Evolutionary conservation across 306 rosid species (phyloP).

Genomic region (Castanospermum australe): DNA sequence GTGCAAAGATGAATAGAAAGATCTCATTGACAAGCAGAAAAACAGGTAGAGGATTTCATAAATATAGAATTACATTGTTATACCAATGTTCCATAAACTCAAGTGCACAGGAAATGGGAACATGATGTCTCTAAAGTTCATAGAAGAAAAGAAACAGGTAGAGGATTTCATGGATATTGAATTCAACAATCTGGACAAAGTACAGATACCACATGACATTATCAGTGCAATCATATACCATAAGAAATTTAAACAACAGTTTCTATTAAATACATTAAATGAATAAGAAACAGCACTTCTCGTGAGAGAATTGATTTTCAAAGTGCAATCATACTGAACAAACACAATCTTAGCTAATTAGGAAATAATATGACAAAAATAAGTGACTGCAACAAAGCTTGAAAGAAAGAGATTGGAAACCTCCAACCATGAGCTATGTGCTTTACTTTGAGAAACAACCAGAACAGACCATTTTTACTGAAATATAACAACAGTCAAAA

Average conservation of each 20-base stretch:
- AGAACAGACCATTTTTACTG: background rate
- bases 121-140: too few species aligned
- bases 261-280: background rate
- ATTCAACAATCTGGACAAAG: background rate
- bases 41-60: too few species aligned
- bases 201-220: background rate
- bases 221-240: too few species aligned
- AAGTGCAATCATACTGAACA: too few species aligned
- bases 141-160: too few species aligned
- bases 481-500: slow-evolving; percentile 5
- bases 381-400: background rate
- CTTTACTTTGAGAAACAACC: background rate
- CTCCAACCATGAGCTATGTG: background rate
- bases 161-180: background rate
- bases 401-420: background rate
- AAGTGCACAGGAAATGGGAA: too few species aligned
- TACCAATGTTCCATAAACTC: background rate
- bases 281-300: background rate
- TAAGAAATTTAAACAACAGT: background rate
- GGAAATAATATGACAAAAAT: background rate
- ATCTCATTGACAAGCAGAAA: too few species aligned
- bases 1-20: background rate
- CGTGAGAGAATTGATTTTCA: background rate
- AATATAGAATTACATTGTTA: too few species aligned
- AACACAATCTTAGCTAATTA: background rate